Percentiles rank a stretch among this genome's conserved stretches.
phyloP scores from a whole-genome alignment of 2,329 filamentous ascomycete genomes.

The Alternaria sp. region DNA sequence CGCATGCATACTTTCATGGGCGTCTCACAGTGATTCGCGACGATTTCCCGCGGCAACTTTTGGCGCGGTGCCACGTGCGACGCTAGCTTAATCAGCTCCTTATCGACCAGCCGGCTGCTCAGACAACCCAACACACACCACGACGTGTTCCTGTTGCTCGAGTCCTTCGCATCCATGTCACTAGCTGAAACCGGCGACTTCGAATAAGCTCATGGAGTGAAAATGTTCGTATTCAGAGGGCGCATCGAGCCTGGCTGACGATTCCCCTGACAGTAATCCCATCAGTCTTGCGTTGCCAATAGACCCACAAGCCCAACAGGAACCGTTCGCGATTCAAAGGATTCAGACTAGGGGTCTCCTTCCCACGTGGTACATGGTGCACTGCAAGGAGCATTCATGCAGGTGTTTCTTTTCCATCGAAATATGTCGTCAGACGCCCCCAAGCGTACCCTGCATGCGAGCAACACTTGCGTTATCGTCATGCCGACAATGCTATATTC shows the following conservation, averaged over 20 bases:
- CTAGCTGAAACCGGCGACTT: not conserved
- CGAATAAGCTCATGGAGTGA: not conserved
- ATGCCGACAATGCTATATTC: not conserved
- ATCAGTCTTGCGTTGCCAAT: not conserved
- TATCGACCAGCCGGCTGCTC: not conserved
- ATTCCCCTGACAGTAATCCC: not conserved
- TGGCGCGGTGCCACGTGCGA: constrained; percentile 23
- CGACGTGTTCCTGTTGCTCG: not conserved
- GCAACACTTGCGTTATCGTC: not conserved
- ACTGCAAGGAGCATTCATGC: not conserved
- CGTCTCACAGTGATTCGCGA: constrained; percentile 19
- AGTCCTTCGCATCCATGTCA: not conserved
- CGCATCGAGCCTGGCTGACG: not conserved
- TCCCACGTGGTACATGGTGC: not conserved
- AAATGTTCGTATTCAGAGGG: not conserved
- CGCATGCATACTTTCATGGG: constrained; percentile 39
- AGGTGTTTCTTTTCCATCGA: not conserved
- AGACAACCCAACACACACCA: not conserved
- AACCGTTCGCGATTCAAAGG: not conserved
- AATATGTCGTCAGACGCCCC: not conserved
- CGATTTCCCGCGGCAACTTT: constrained; percentile 22
- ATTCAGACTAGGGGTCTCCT: not conserved
- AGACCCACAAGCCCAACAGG: not conserved
- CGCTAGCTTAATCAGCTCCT: constrained; percentile 11
- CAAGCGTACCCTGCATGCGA: not conserved